A percentile compares a stretch with the other conserved stretches of the same genome.
phyloP scores from a whole-genome alignment of 2,329 filamentous ascomycete species.

The Thielaviopsis musarum region DNA sequence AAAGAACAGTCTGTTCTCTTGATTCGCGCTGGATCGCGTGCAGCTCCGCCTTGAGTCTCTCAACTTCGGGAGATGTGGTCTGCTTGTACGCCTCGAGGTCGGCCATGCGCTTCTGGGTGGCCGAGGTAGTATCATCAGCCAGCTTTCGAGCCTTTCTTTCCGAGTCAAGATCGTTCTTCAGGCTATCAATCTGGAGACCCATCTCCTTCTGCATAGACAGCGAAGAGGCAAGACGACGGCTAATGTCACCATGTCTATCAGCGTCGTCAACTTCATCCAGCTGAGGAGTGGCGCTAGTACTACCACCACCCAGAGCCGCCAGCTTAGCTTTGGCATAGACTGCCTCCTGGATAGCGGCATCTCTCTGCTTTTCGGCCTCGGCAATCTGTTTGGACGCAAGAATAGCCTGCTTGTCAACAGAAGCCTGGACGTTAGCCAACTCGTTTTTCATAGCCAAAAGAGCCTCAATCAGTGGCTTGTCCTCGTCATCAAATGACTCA shows the following conservation, averaged over 20 bases:
- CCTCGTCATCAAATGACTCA: constrained; percentile 78
- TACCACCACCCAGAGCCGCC: constrained; percentile 48
- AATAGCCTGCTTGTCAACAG: constrained; percentile 75
- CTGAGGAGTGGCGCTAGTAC: constrained; percentile 42
- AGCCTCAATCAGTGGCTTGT: constrained; percentile 81
- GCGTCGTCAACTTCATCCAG: constrained; percentile 42
- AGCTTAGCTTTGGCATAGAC: constrained; percentile 89
- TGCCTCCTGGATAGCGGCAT: constrained; percentile 85
- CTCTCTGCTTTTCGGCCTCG: constrained; percentile 85
- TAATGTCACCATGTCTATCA: constrained; percentile 54
- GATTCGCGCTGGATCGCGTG: constrained; percentile 63
- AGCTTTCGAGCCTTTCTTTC: constrained; percentile 69
- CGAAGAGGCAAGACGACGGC: constrained; percentile 65
- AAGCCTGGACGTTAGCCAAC: constrained; percentile 72
- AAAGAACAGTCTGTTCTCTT: constrained; percentile 64
- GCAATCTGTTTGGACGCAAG: constrained; percentile 78
- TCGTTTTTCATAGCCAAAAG: constrained; percentile 82
- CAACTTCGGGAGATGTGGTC: constrained; percentile 67
- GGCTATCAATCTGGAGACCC: constrained; percentile 54
- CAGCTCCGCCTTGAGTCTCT: constrained; percentile 70
- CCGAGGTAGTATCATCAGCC: constrained; percentile 73
- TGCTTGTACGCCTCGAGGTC: constrained; percentile 77
- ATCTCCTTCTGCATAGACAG: constrained; percentile 66
- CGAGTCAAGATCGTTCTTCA: constrained; percentile 55
- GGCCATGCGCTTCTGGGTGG: constrained; percentile 64